Base-by-base conservation (phyloP, 1,284 basidiomycete genomes). In the Prillingera fragicola region DNA sequence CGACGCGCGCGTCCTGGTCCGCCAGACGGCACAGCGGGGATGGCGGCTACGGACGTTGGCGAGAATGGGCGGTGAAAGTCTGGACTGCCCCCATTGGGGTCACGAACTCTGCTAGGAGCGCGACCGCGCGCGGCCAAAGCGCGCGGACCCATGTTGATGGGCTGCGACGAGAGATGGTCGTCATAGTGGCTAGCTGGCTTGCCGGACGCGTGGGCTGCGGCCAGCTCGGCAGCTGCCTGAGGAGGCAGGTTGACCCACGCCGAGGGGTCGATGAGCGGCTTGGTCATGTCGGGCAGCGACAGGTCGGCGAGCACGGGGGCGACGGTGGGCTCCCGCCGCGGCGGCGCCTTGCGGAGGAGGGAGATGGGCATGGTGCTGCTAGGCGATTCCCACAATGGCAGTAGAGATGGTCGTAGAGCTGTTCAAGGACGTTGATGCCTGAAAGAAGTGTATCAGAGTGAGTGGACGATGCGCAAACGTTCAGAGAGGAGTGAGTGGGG, bases 11-110 rank as follows among this genome's bases (percentile, higher is more conserved):
- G 36, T 41, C 31, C 10, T 28, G 37, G 9, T 29, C 13, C 13
- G 38, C 14, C 6, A 10, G 33, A 18, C 12, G n/a, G 19, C 5
- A 33, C 38, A 1, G 45, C 31, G 4, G 41, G 31, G 14, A 55
- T 48, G 10, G n/a, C n/a, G n/a, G n/a, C n/a, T n/a, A 62, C 50
- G 36, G 55, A 44, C 44, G 48, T 52, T 2, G 54, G 49, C 13
- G 56, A 53, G 46, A 69, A 65, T 2, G 66, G 63, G 29, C 59
- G 49, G 41, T 62, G 64, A 35, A 64, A 65, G 39, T 62, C 55
- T 25, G 47, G 46, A 8, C 19, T 28, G 9, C 28, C 34, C 12
- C 46, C 47, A 7, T 35, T 34, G 19, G 36, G 13, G 25, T 44
- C 48, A 13, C 39, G 38, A 8, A 48, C 39, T 8, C 38, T 39